Evolutionary conservation across 331 rosid species (phyloP).

Genomic region (Erythrophleum ivorense): DNA sequence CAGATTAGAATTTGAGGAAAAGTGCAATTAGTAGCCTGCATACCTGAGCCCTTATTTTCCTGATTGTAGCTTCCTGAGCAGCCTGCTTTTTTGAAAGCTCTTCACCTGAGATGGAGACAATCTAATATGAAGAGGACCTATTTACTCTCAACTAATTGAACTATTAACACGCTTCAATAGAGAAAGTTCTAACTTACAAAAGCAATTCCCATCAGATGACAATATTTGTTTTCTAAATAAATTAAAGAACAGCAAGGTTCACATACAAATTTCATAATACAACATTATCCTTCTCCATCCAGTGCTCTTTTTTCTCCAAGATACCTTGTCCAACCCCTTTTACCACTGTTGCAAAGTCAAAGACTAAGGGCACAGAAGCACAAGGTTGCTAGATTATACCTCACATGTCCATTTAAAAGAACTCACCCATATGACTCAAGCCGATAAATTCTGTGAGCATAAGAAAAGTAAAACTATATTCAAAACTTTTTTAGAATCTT

Average conservation of each 20-base stretch:
- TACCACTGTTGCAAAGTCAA: slow-evolving; percentile 22
- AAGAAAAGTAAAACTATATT: slow-evolving; percentile 9
- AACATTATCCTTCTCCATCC: slow-evolving; percentile 21
- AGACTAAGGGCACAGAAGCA: not conserved
- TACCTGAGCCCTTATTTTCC: slow-evolving; percentile 97
- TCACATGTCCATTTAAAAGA: slow-evolving; percentile 22
- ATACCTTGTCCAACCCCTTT: slow-evolving; percentile 23
- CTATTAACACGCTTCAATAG: slow-evolving; percentile 19
- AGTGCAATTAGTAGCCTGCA: slow-evolving; percentile 34
- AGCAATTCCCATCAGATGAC: slow-evolving; percentile 32
- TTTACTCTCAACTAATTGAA: slow-evolving; percentile 22
- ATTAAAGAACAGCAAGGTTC: slow-evolving; percentile 12
- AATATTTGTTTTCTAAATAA: not conserved
- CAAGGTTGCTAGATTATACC: slow-evolving; percentile 4
- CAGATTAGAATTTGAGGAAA: slow-evolving; percentile 34
- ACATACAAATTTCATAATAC: slow-evolving; percentile 16
- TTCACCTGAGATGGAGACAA: slow-evolving; percentile 71
- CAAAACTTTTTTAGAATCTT: not conserved
- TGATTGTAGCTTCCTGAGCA: slow-evolving; percentile 86
- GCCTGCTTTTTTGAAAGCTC: slow-evolving; percentile 99
- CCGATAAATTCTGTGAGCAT: slow-evolving; percentile 11
- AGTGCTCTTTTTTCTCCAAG: slow-evolving; percentile 16
- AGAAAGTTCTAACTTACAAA: slow-evolving; percentile 27
- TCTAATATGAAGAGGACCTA: slow-evolving; percentile 19
- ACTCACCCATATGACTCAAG: not conserved